Evolutionary conservation across 331 rosid genomes (phyloP), one percentile per base, ranked within the genome.

Genomic region (Spiraea crenata): DNA sequence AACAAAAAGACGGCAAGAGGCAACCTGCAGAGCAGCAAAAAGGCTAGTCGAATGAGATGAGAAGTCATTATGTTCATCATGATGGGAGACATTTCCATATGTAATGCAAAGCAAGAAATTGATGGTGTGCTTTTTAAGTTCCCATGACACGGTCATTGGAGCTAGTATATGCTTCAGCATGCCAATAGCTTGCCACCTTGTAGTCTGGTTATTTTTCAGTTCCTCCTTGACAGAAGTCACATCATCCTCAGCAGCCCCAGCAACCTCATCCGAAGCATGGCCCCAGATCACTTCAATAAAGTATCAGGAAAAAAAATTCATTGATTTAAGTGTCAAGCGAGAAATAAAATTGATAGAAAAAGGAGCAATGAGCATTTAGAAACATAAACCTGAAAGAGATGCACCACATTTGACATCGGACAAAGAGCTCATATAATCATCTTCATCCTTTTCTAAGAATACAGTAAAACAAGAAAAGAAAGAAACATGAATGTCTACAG

Each of bases 121-220:
- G 77, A 89, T 68, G 45, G 93, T 73, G 47, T 86, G 81, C 79
- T 80, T 86, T 88, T 89, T 91, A 45, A 91, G 63, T 56, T 89
- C 88, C 95, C 95, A 89, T 15, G 96, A 91, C 25, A 93, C 79
- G 81, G 71, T 76, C 47, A 74, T 73, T 74, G 81, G 84, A 80
- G 85, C 72, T 68, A 86, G 88, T 46, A 81, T 81, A 72, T 83
- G 88, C 84, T 86, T 89, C 42, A 87, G 63, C 82, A 78, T 81
- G 87, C 96, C 92, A 70, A 93, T 68, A 67, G 99, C 96, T 74
- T 83, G 83, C 96, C 95, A 91, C 84, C 99, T 89, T 83, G 81
- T 80, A 45, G 77, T 82, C 65, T 51, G 92, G 80, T 85, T 77
- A 68, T 74, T 74, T 57, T 70, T 61, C 69, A 91, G 96, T 71